Evolutionary conservation across 495 filamentous ascomycete genomes (phyloP).

Genomic region (Penicillium soppii): DNA sequence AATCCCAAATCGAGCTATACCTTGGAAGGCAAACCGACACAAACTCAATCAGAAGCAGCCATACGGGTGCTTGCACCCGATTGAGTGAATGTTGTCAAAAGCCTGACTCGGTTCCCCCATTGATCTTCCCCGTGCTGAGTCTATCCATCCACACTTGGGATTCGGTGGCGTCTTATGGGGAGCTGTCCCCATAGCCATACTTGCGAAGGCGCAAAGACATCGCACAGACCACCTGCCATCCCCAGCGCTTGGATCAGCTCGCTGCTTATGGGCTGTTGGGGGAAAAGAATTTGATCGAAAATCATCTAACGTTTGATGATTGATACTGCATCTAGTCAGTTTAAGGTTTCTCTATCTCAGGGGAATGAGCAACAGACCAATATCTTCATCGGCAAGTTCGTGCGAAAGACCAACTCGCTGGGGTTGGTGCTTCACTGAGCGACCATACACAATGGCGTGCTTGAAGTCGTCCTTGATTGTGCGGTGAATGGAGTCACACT

Average conservation of each 20-base stretch:
- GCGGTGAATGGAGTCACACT: constrained; percentile 97
- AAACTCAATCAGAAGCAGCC: constrained; percentile 15
- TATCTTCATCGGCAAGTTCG: constrained; percentile 94
- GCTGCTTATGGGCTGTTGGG: constrained; percentile 29
- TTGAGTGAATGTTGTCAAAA: constrained; percentile 21
- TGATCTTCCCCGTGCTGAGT: constrained; percentile 33
- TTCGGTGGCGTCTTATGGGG: constrained; percentile 32
- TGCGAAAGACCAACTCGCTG: constrained; percentile 91
- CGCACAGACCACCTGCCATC: constrained; percentile 28
- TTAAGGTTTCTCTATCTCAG: constrained; percentile 3
- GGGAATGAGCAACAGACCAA: constrained; percentile 63
- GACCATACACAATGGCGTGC: constrained; percentile 91
- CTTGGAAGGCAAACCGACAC: constrained; percentile 7
- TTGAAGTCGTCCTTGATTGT: constrained; percentile 96
- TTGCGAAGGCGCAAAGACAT: constrained; percentile 14
- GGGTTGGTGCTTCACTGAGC: constrained; percentile 97
- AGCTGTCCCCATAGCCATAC: constrained; percentile 25
- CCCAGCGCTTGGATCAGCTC: constrained; percentile 30
- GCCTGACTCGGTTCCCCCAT: constrained; percentile 27
- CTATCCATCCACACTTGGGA: constrained; percentile 30
- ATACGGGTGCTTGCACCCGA: constrained; percentile 8
- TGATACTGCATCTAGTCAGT: constrained; percentile 66
- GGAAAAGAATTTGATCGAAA: constrained; percentile 16
- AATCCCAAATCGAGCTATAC: constrained; percentile 1
- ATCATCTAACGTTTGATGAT: constrained; percentile 84